phyloP scores from a whole-genome alignment of 768 basidiomycete species.

The Calocera cornea region DNA sequence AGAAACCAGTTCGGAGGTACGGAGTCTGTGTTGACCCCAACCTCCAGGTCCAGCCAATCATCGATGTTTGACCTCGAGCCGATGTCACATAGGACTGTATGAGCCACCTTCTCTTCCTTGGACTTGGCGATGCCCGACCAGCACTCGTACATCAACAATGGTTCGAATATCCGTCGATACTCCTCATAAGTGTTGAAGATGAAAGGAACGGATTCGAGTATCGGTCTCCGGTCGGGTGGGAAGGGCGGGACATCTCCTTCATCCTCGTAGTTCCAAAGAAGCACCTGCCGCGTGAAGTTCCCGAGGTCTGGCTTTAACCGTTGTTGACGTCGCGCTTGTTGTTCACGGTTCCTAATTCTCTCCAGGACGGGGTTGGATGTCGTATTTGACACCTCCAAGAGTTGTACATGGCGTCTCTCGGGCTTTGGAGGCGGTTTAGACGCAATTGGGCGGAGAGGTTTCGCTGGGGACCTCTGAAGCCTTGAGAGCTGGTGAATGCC shows the following conservation, averaged over 20 bases:
- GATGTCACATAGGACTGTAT: constrained; percentile 49
- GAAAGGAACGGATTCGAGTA: constrained; percentile 41
- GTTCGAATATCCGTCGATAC: constrained; percentile 67
- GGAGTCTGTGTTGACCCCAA: constrained; percentile 39
- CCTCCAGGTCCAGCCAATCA: constrained; percentile 70
- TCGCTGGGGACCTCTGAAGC: constrained; percentile 46
- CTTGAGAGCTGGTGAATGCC: constrained; percentile 41
- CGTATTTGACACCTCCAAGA: constrained; percentile 43
- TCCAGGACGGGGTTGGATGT: constrained; percentile 27
- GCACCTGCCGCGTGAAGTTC: constrained; percentile 55
- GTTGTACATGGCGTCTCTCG: constrained; percentile 43
- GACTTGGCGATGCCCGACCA: constrained; percentile 79
- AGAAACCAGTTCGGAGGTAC: constrained; percentile 61
- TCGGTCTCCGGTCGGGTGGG: constrained; percentile 23
- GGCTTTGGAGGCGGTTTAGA: constrained; percentile 11
- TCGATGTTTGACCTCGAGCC: constrained; percentile 57
- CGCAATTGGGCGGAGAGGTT: constrained; percentile 16
- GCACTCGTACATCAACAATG: constrained; percentile 73
- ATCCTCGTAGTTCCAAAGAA: constrained; percentile 80
- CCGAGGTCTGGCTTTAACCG: constrained; percentile 75
- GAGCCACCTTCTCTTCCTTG: constrained; percentile 44
- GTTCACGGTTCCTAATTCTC: constrained; percentile 42
- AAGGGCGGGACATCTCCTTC: constrained; percentile 46
- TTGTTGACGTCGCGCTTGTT: constrained; percentile 45
- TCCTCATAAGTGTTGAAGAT: constrained; percentile 49